Evolutionary conservation across 2,329 filamentous ascomycete genomes (phyloP).

Genomic region (Cercospora sp.): DNA sequence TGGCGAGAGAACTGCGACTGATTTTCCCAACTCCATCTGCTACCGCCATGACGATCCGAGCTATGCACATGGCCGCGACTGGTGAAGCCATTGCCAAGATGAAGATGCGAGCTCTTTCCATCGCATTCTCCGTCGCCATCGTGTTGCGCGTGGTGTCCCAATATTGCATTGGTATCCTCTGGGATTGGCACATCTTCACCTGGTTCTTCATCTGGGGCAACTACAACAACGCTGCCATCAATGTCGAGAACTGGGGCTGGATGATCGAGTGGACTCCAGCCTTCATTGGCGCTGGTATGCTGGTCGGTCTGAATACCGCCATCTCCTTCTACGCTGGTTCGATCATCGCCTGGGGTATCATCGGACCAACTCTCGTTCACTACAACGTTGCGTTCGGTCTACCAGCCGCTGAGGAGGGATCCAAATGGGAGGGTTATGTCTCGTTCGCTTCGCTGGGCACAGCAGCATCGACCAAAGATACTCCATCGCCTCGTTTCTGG

Average conservation of each 20-base stretch:
- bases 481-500: constrained; percentile 54
- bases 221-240: constrained; percentile 53
- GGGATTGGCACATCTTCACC: constrained; percentile 45
- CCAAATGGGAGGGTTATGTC: constrained; percentile 48
- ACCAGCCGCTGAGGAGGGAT: constrained; percentile 32
- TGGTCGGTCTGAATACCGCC: constrained; percentile 60
- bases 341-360: constrained; percentile 58
- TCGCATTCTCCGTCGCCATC: constrained; percentile 54
- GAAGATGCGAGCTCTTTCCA: constrained; percentile 58
- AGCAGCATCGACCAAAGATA: constrained; percentile 42
- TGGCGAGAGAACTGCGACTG: constrained; percentile 60
- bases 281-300: constrained; percentile 60
- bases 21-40: constrained; percentile 62
- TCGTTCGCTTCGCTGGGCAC: constrained; percentile 44
- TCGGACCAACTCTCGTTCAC: constrained; percentile 58
- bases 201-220: constrained; percentile 59
- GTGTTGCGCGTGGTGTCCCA: constrained; percentile 58
- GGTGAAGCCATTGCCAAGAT: constrained; percentile 55
- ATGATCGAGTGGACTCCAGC: constrained; percentile 60
- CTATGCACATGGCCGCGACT: constrained; percentile 59
- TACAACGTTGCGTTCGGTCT: constrained; percentile 52
- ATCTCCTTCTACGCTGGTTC: constrained; percentile 59
- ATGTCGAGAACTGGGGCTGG: constrained; percentile 63
- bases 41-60: constrained; percentile 61
- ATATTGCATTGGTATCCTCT: constrained; percentile 61